Conservation (phyloP, 140 eudicot species). For the Senecio squalidus region DNA sequence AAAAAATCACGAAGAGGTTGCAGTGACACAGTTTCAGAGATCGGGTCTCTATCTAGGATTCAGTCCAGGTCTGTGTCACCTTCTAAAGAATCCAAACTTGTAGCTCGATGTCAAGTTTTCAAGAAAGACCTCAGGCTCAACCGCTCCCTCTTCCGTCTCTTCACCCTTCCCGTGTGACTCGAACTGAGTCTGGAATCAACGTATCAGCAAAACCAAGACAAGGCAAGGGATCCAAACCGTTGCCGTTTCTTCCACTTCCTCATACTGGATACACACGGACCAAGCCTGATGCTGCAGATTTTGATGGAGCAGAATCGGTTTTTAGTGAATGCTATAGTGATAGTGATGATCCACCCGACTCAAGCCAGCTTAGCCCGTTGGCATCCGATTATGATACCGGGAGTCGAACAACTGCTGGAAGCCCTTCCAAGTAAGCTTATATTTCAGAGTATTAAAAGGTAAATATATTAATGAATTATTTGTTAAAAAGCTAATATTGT, state of each 20-base stretch:
- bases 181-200: slow-evolving; percentile 58
- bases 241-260: slow-evolving; percentile 47
- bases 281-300: slow-evolving; percentile 52
- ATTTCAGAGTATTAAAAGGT: background rate
- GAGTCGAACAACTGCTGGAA: slow-evolving; percentile 61
- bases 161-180: slow-evolving; percentile 45
- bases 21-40: slow-evolving; percentile 57
- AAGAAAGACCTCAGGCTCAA: slow-evolving; percentile 74
- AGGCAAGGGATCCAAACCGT: slow-evolving; percentile 49
- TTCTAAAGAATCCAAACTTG: slow-evolving; percentile 54
- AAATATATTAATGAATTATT: background rate
- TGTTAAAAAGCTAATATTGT: slow-evolving; percentile 15
- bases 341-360: slow-evolving; percentile 85
- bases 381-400: slow-evolving; percentile 76
- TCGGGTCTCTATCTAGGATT: slow-evolving; percentile 56
- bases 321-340: slow-evolving; percentile 70
- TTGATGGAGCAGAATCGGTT: slow-evolving; percentile 54
- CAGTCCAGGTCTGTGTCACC: slow-evolving; percentile 71
- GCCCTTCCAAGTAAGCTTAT: slow-evolving; percentile 75
- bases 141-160: slow-evolving; percentile 79
- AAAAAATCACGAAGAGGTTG: slow-evolving; percentile 45
- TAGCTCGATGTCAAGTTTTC: slow-evolving; percentile 87
- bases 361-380: slow-evolving; percentile 76
- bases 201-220: slow-evolving; percentile 36
- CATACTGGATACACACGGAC: slow-evolving; percentile 43